phyloP scores from a whole-genome alignment of 805 yeast species.

The Ogataea wickerhamii region DNA sequence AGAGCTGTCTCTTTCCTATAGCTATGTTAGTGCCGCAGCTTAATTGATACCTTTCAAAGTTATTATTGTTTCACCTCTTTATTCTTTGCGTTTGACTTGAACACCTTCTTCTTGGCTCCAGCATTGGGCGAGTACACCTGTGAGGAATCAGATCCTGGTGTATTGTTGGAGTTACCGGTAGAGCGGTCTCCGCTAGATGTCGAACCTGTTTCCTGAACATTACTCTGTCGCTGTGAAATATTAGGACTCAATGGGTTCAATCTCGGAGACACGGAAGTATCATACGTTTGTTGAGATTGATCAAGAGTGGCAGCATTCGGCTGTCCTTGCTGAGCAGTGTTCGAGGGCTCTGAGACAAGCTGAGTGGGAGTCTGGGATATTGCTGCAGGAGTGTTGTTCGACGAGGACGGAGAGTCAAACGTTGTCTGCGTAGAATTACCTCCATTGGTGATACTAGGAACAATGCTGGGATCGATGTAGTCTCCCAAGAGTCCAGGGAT shows the following conservation, averaged over 20 bases:
- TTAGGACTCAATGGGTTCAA: slow-evolving; percentile 10
- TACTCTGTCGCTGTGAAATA: slow-evolving; percentile 1
- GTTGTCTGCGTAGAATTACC: slow-evolving; percentile 5
- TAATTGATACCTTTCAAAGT: too few species aligned
- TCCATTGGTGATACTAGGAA: slow-evolving; percentile 4
- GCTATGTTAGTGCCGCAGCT: too few species aligned
- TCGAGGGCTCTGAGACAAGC: too few species aligned
- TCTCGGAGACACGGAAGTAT: too few species aligned
- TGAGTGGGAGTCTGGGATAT: neutral
- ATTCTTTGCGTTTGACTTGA: too few species aligned
- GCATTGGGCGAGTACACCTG: neutral
- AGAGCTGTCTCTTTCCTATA: neutral
- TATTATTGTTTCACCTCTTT: too few species aligned
- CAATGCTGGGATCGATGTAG: slow-evolving; percentile 12
- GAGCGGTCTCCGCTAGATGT: neutral
- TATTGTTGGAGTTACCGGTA: slow-evolving; percentile 1
- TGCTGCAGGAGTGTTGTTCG: slow-evolving; percentile 6
- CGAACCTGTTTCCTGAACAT: slow-evolving; percentile 1
- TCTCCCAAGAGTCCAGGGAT: slow-evolving; percentile 62
- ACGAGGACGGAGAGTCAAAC: slow-evolving; percentile 9
- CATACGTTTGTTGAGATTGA: too few species aligned
- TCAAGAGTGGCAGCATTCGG: too few species aligned
- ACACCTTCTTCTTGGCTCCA: neutral
- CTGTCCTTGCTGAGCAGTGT: too few species aligned
- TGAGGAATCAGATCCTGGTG: neutral